Percentiles rank a stretch among this genome's conserved stretches.
phyloP scores from a whole-genome alignment of 1,139 yeast species.

The Eremothecium coryli region DNA sequence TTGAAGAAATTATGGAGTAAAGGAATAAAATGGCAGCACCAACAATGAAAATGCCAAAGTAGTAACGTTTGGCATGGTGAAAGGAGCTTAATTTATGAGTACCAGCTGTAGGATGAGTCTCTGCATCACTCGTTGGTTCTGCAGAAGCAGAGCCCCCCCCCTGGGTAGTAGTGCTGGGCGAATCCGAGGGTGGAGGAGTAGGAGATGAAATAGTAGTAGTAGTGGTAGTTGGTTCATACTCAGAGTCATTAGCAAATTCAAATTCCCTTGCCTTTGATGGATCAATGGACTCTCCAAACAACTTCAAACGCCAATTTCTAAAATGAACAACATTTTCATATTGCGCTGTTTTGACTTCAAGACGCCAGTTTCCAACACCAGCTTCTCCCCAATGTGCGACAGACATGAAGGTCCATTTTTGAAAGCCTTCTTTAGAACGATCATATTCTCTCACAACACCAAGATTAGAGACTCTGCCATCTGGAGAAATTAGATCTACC shows the following conservation, averaged over 20 bases:
- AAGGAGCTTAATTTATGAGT: conserved; percentile 19
- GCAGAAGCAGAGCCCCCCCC: conserved; percentile 6
- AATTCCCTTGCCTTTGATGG: conserved; percentile 47
- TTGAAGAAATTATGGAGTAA: conserved; percentile 39
- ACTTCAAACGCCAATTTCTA: conserved; percentile 62
- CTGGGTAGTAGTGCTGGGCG: conserved; percentile 2
- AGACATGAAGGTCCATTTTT: conserved; percentile 90
- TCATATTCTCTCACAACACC: conserved; percentile 68
- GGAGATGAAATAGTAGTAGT: conserved; percentile 1
- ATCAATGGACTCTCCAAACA: conserved; percentile 76
- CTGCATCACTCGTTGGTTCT: conserved; percentile 8
- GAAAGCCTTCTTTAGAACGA: conserved; percentile 47
- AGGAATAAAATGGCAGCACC: conserved; percentile 50
- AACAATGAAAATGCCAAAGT: conserved; percentile 47
- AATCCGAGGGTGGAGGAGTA: conserved; percentile 2
- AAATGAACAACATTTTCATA: conserved; percentile 41
- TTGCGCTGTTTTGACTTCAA: conserved; percentile 47
- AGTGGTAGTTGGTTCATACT: conserved; percentile 31
- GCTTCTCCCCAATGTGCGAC: conserved; percentile 97
- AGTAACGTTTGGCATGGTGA: conserved; percentile 34
- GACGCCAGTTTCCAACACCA: conserved; percentile 75
- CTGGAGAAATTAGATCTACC: conserved; percentile 62
- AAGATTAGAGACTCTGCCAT: conserved; percentile 61
- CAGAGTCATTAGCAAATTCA: conserved; percentile 36
- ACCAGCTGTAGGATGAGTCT: conserved; percentile 16